Conservation (phyloP, 345 rosid genomes). For the Aquilaria sinensis region DNA sequence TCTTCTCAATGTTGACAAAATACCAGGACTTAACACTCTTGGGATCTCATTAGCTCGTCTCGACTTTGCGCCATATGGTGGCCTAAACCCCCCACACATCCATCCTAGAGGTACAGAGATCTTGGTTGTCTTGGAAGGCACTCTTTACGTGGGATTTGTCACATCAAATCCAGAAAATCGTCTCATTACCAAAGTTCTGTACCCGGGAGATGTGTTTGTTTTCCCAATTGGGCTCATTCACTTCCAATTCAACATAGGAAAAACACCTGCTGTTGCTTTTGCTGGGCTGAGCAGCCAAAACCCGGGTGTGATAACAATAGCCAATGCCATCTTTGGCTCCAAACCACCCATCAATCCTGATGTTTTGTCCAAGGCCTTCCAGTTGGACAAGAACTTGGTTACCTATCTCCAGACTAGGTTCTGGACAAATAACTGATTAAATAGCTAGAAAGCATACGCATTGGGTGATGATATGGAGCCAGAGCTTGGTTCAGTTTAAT, state of each 20-base stretch:
- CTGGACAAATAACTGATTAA: not conserved
- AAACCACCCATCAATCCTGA: slow-evolving; percentile 18
- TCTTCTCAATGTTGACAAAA: not conserved
- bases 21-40: slow-evolving; percentile 25
- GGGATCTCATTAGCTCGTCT: slow-evolving; percentile 22
- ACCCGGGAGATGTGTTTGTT: slow-evolving; percentile 24
- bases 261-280: slow-evolving; percentile 16
- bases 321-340: slow-evolving; percentile 19
- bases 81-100: slow-evolving; percentile 25
- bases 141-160: no score
- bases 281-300: slow-evolving; percentile 21
- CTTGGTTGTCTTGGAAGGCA: not conserved
- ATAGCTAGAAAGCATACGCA: no score
- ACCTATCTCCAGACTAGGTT: slow-evolving; percentile 10
- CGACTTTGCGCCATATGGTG: slow-evolving; percentile 20
- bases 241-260: slow-evolving; percentile 26
- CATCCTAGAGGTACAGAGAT: slow-evolving; percentile 21
- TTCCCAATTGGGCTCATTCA: slow-evolving; percentile 24
- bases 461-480: no score
- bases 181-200: slow-evolving; percentile 15
- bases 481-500: no score
- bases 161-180: slow-evolving; percentile 21
- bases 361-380: slow-evolving; percentile 24
- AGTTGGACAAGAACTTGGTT: slow-evolving; percentile 13
- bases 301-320: slow-evolving; percentile 24